phyloP scores from a whole-genome alignment of 129 eudicot genomes.

The Escallonia herrerae region DNA sequence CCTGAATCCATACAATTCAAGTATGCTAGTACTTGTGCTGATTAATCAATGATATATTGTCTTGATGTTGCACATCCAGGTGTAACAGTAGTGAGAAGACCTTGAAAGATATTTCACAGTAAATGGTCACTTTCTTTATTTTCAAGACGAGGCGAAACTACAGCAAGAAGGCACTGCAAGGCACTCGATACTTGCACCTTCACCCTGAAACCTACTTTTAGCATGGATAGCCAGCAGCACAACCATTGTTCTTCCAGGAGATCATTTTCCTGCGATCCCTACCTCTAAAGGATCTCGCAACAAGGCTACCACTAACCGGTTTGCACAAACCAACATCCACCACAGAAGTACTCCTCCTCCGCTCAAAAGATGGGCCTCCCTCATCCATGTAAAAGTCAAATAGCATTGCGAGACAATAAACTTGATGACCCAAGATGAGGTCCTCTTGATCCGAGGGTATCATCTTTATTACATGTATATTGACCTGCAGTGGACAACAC shows the following conservation, averaged over 20 bases:
- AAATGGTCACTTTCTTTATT: too few relatives aligned
- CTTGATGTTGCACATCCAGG: too few relatives aligned
- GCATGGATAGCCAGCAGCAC: conserved; percentile 74
- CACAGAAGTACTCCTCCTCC: conserved; percentile 41
- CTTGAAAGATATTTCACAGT: too few relatives aligned
- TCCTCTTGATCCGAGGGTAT: conserved; percentile 61
- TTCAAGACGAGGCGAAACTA: background rate
- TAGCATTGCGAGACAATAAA: conserved; percentile 77
- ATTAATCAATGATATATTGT: too few relatives aligned
- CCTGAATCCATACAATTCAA: too few relatives aligned
- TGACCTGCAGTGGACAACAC: conserved; percentile 45
- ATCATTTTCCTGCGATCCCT: conserved; percentile 90
- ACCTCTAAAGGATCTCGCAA: conserved; percentile 71
- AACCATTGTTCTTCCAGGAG: conserved; percentile 76
- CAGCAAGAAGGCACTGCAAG: background rate
- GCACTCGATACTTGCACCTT: background rate
- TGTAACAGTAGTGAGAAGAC: too few relatives aligned
- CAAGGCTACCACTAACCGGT: conserved; percentile 58
- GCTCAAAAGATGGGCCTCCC: conserved; percentile 31
- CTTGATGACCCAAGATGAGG: conserved; percentile 60
- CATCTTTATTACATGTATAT: conserved; percentile 52
- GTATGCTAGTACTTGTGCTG: too few relatives aligned
- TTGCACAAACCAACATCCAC: conserved; percentile 79
- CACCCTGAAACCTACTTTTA: conserved; percentile 16
- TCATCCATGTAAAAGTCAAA: conserved; percentile 71